Percentiles rank a stretch among this genome's conserved stretches.
Conservation (phyloP, 192 early-diverging fungal species). For the Lobosporangium transversale region DNA sequence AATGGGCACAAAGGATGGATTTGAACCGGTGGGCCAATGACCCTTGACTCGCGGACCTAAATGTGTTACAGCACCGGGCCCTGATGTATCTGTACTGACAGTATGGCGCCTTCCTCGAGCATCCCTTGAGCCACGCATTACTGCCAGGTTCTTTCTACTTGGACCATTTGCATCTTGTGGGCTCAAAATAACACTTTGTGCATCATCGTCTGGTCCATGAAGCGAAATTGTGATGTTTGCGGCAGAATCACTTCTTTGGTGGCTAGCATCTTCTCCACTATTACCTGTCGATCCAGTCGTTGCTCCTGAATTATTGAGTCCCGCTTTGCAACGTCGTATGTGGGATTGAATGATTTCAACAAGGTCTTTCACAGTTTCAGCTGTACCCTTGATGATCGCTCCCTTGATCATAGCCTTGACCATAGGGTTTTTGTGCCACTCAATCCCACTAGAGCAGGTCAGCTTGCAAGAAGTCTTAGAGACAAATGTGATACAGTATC, state of each 20-base stretch:
- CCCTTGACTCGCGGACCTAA: constrained; percentile 19
- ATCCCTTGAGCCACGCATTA: constrained; percentile 3
- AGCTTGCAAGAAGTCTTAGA: constrained; percentile 62
- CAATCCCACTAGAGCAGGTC: constrained; percentile 63
- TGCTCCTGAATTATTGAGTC: not conserved
- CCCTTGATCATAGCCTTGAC: constrained; percentile 74
- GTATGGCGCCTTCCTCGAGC: constrained; percentile 39
- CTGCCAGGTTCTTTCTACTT: constrained; percentile 2
- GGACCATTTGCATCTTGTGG: constrained; percentile 15
- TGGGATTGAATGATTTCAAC: constrained; percentile 58
- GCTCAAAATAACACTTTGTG: constrained; percentile 26
- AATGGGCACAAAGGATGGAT: constrained; percentile 19
- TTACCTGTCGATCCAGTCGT: not conserved
- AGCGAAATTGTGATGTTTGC: constrained; percentile 40
- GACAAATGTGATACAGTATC: constrained; percentile 76
- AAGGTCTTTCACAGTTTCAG: constrained; percentile 60
- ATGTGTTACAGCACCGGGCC: too few relatives aligned
- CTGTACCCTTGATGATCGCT: constrained; percentile 67
- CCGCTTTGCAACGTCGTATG: constrained; percentile 21
- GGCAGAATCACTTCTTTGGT: constrained; percentile 16
- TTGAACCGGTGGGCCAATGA: constrained; percentile 37
- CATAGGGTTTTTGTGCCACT: constrained; percentile 76
- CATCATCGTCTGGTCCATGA: constrained; percentile 37
- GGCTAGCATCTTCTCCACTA: not conserved
- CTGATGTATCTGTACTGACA: constrained; percentile 33